phyloP scores from a whole-genome alignment of 495 filamentous ascomycete species.

The Trichocladium uniseriatum region DNA sequence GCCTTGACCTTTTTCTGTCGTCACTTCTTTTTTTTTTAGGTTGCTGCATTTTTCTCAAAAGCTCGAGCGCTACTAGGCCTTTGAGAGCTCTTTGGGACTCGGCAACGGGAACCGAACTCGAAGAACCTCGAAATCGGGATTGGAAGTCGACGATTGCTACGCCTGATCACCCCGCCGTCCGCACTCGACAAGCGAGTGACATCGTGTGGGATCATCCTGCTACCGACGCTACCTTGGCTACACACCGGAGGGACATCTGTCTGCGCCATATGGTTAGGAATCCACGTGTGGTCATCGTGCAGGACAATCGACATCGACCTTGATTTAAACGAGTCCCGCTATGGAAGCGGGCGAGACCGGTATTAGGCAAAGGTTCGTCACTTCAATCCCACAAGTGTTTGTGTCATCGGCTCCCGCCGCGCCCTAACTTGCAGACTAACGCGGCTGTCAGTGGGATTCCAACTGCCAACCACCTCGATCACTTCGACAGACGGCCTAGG shows the following conservation, averaged over 20 bases:
- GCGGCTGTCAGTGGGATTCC: conserved; percentile 22
- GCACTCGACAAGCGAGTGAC: not conserved
- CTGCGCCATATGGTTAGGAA: conserved; percentile 8
- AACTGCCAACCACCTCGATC: conserved; percentile 25
- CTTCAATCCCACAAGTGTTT: not conserved
- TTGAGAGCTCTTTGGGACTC: not conserved
- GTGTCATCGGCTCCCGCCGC: not conserved
- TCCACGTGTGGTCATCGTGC: not conserved
- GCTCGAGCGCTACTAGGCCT: conserved; percentile 3
- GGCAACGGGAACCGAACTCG: not conserved
- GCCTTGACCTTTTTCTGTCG: not conserved
- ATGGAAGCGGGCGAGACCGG: conserved; percentile 45
- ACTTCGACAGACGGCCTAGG: conserved; percentile 28
- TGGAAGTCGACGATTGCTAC: not conserved
- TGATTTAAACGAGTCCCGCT: conserved; percentile 28
- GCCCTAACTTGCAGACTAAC: conserved; percentile 11
- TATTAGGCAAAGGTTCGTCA: conserved; percentile 42
- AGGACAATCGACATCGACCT: conserved; percentile 9
- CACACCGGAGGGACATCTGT: too few relatives aligned
- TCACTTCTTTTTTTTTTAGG: not conserved
- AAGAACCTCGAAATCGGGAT: not conserved
- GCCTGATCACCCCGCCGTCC: not conserved
- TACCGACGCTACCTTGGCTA: not conserved
- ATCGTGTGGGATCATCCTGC: too few relatives aligned
- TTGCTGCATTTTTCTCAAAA: not conserved